A percentile compares a stretch with the other conserved stretches of the same genome.
phyloP scores from a whole-genome alignment of 148 eudicot species.

The Vaccinium corymbosum region DNA sequence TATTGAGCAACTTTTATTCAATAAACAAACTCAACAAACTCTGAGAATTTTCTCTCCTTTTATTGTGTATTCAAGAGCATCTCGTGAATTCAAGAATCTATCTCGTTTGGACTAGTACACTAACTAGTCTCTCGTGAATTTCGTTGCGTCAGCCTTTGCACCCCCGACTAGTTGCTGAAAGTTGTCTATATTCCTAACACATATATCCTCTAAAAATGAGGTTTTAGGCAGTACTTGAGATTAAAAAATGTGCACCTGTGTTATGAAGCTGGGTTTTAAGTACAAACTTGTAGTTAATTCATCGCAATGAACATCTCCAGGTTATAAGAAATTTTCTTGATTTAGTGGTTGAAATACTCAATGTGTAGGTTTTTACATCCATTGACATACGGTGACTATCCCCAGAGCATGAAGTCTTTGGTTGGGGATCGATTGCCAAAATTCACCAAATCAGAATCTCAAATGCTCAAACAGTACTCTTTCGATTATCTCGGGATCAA shows the following conservation, averaged over 20 bases:
- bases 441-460: slow-evolving; percentile 25
- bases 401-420: slow-evolving; percentile 31
- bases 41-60: too few species aligned
- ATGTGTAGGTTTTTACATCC: slow-evolving; percentile 48
- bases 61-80: too few species aligned
- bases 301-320: neutral
- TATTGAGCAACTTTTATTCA: too few species aligned
- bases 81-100: too few species aligned
- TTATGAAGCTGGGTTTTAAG: neutral
- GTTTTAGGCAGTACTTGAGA: too few species aligned
- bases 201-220: too few species aligned
- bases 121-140: too few species aligned
- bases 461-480: slow-evolving; percentile 30
- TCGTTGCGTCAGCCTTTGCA: too few species aligned
- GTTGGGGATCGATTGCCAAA: slow-evolving; percentile 40
- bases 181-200: too few species aligned
- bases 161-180: too few species aligned
- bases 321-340: neutral
- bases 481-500: slow-evolving; percentile 54
- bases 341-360: neutral
- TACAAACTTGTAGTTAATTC: neutral
- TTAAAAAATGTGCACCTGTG: neutral
- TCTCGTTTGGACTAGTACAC: too few species aligned
- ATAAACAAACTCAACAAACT: too few species aligned
- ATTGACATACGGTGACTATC: slow-evolving; percentile 42